A percentile compares a stretch with the other conserved stretches of the same genome.
phyloP scores from a whole-genome alignment of 345 rosid species.

The Salix exigua region DNA sequence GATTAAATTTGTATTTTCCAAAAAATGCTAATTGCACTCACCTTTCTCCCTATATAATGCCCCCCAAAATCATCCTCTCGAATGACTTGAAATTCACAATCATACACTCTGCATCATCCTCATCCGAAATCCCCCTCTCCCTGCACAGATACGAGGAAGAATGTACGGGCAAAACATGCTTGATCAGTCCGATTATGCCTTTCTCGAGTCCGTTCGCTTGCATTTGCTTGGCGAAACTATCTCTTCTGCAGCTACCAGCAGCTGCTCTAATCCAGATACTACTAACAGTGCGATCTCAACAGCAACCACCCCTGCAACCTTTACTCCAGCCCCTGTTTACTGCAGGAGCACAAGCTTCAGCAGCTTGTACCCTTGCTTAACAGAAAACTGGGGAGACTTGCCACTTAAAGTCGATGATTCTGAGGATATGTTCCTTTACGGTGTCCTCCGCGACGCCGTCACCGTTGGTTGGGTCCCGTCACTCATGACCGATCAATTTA shows the following conservation, averaged over 20 bases:
- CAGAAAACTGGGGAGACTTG: constrained; percentile 90
- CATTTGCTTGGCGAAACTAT: constrained; percentile 51
- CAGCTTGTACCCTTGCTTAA: constrained; percentile 65
- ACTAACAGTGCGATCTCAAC: background rate
- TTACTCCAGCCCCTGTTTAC: constrained; percentile 31
- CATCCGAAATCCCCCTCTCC: background rate
- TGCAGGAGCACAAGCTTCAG: constrained; percentile 63
- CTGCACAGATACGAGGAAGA: background rate
- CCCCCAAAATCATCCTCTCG: background rate
- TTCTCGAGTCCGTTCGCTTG: constrained; percentile 49
- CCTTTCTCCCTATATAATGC: constrained; percentile 25
- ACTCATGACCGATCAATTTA: constrained; percentile 15
- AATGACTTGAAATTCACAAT: background rate
- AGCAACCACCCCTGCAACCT: constrained; percentile 3
- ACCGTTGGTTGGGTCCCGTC: constrained; percentile 78
- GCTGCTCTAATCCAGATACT: background rate
- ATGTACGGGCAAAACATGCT: constrained; percentile 39
- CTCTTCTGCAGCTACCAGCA: background rate
- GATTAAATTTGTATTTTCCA: background rate
- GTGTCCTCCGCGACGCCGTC: constrained; percentile 67
- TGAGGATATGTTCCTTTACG: constrained; percentile 80
- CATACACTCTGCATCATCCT: background rate
- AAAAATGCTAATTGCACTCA: constrained; percentile 28
- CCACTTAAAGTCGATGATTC: constrained; percentile 77
- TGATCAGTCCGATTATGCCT: constrained; percentile 45